A percentile compares a stretch with the other conserved stretches of the same genome.
phyloP scores from a whole-genome alignment of 2,329 filamentous ascomycete species.

The Aspergillus ochraceus region DNA sequence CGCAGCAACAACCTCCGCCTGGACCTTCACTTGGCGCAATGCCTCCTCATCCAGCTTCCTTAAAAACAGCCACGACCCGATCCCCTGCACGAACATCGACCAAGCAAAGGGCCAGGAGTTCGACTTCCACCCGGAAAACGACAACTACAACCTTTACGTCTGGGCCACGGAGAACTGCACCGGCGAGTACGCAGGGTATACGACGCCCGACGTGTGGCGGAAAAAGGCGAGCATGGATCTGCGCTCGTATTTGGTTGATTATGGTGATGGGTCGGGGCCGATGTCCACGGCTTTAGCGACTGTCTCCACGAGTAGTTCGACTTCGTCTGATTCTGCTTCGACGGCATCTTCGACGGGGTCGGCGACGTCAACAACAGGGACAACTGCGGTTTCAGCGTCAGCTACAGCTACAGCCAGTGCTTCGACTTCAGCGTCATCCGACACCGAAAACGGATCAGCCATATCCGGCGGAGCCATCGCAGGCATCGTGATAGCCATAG shows the following conservation, averaged over 20 bases:
- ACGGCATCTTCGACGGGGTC: not conserved
- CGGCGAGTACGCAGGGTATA: slow-evolving; percentile 9
- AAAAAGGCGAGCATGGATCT: slow-evolving; percentile 6
- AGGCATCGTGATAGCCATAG: slow-evolving; percentile 10
- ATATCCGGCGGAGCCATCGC: slow-evolving; percentile 9
- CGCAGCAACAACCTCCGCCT: slow-evolving; percentile 1
- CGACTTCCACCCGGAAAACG: slow-evolving; percentile 6
- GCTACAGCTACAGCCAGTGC: not conserved
- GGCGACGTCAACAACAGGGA: not conserved
- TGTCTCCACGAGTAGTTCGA: not conserved
- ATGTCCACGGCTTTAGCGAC: not conserved
- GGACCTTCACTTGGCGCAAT: slow-evolving; percentile 15
- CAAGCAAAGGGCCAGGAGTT: slow-evolving; percentile 11
- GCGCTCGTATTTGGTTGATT: slow-evolving; percentile 10
- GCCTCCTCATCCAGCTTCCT: not conserved
- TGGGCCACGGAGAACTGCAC: slow-evolving; percentile 9
- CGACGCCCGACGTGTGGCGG: slow-evolving; percentile 4
- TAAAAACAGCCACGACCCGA: not conserved
- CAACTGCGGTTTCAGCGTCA: not conserved
- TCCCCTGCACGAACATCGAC: slow-evolving; percentile 8
- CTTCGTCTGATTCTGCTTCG: not conserved
- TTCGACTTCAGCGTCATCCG: not conserved
- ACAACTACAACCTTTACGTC: slow-evolving; percentile 8
- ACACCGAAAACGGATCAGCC: not conserved
- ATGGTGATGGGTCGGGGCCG: slow-evolving; percentile 2